Percentiles rank a stretch among this genome's conserved stretches.
Conservation (phyloP, 2,329 filamentous ascomycete genomes). For the Mycogone perniciosa region DNA sequence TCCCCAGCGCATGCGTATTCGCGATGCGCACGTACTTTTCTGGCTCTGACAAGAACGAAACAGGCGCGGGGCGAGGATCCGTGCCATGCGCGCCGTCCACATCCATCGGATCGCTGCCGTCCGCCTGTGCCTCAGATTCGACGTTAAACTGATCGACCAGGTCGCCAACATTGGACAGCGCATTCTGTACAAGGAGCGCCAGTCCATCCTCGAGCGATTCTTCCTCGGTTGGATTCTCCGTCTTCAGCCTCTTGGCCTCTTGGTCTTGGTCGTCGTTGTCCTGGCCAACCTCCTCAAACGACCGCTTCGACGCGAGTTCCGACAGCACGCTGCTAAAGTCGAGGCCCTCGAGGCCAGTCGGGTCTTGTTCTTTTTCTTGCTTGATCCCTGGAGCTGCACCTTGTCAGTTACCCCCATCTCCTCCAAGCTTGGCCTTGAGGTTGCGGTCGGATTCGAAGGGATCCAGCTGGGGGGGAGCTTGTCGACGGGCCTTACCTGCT, state of each 20-base stretch:
- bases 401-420: neutral
- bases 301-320: slow-evolving; percentile 32
- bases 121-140: slow-evolving; percentile 17
- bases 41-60: slow-evolving; percentile 31
- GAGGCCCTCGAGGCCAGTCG: slow-evolving; percentile 25
- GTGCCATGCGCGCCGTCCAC: slow-evolving; percentile 25
- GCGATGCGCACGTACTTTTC: slow-evolving; percentile 32
- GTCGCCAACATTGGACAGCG: slow-evolving; percentile 34
- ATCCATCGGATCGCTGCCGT: slow-evolving; percentile 28
- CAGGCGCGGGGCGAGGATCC: slow-evolving; percentile 23
- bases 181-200: slow-evolving; percentile 35
- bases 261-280: slow-evolving; percentile 22
- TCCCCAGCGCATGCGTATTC: slow-evolving; percentile 34
- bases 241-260: slow-evolving; percentile 31
- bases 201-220: slow-evolving; percentile 30
- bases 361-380: slow-evolving; percentile 30
- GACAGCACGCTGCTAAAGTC: slow-evolving; percentile 29
- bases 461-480: neutral
- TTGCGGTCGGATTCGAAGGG: too few relatives aligned
- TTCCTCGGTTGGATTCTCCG: slow-evolving; percentile 21
- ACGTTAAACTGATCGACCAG: slow-evolving; percentile 29
- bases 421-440: too few relatives aligned
- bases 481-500: slow-evolving; percentile 24
- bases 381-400: slow-evolving; percentile 28
- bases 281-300: slow-evolving; percentile 26